These are phyloP conservation scores for Evernia prunastri DNA, from an alignment of 495 filamentous ascomycete genomes.

Conservation along the genomic window DNA sequence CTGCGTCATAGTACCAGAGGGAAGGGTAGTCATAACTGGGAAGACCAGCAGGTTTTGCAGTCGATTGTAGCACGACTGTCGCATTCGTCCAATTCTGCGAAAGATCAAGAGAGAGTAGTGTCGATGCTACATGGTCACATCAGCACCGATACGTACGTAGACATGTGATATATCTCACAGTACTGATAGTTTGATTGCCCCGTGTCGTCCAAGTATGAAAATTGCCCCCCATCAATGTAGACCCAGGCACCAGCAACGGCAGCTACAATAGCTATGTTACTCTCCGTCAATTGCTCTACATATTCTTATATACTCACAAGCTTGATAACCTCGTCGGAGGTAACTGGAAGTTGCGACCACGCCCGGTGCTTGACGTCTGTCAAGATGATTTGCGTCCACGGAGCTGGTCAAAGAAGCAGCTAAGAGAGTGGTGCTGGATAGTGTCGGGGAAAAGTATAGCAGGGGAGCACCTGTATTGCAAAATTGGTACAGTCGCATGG, in stretches of 20 bases:
- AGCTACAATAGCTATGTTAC: constrained; percentile 8
- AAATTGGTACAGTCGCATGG: neutral
- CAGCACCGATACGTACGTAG: neutral
- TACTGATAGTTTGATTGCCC: constrained; percentile 4
- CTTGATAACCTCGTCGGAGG: constrained; percentile 17
- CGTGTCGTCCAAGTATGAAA: constrained; percentile 6
- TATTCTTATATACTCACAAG: constrained; percentile 13
- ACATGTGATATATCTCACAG: neutral
- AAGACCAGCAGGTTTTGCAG: constrained; percentile 10
- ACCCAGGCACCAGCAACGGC: constrained; percentile 13
- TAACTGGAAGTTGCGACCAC: constrained; percentile 1
- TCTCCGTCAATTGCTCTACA: neutral
- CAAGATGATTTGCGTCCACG: neutral
- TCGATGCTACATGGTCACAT: neutral
- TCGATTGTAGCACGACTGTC: neutral
- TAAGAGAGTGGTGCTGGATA: neutral
- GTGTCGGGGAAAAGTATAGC: neutral
- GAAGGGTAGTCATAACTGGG: neutral
- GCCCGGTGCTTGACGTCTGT: constrained; percentile 4
- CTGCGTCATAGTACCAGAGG: constrained; percentile 12
- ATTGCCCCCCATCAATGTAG: constrained; percentile 21
- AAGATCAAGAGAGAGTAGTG: constrained; percentile 20
- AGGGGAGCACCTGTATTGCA: neutral
- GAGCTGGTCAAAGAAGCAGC: neutral
- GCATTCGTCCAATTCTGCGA: constrained; percentile 17